phyloP scores from a whole-genome alignment of 306 rosid genomes.

The Cucumis cinereus region DNA sequence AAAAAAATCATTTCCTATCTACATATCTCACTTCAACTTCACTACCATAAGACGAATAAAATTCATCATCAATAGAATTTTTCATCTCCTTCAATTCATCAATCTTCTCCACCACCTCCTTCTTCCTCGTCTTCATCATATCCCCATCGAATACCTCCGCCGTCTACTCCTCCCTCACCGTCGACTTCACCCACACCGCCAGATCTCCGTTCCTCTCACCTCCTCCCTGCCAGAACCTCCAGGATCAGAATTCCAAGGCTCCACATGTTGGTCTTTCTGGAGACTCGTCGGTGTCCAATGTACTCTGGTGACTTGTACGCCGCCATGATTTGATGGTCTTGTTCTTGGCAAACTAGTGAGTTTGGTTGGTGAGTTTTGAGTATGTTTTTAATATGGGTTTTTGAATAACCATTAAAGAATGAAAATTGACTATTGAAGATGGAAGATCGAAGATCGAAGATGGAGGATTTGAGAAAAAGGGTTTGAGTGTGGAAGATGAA shows the following conservation, averaged over 20 bases:
- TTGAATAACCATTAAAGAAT: no score
- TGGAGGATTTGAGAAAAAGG: no score
- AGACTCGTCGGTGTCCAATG: constrained; percentile 20
- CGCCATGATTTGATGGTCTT: constrained; percentile 23
- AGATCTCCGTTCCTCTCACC: constrained; percentile 62
- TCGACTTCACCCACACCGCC: constrained; percentile 47
- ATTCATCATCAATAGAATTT: no score
- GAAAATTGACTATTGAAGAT: no score
- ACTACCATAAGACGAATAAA: no score
- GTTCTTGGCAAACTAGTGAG: constrained; percentile 29
- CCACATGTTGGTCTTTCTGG: constrained; percentile 51
- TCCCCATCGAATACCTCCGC: constrained; percentile 55
- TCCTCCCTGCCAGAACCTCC: constrained; percentile 40
- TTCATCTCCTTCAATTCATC: constrained; percentile 13
- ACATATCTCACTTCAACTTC: no score
- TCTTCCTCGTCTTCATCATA: constrained; percentile 14
- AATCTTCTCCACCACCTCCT: constrained; percentile 48
- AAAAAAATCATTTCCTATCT: no score
- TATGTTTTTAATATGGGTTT: no score
- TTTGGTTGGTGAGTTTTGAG: no score
- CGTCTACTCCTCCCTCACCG: constrained; percentile 44
- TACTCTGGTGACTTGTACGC: constrained; percentile 69
- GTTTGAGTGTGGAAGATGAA: no score
- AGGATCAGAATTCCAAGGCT: constrained; percentile 67
- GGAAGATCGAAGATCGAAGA: no score